These are phyloP conservation scores for Mortierella sp. DNA, from an alignment of 371 early-diverging fungal genomes.

Conservation along the genomic window DNA sequence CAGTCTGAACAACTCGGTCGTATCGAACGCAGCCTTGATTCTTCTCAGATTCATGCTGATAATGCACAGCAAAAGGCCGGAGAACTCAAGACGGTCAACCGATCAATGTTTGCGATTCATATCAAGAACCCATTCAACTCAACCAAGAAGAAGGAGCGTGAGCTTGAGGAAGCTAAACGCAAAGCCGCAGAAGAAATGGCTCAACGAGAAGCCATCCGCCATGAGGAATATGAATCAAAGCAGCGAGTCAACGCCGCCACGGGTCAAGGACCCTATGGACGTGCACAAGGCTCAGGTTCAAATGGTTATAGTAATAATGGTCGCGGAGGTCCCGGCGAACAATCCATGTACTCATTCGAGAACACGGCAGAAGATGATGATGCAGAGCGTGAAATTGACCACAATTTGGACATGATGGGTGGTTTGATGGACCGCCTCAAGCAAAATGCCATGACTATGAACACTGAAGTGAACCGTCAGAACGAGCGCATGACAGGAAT, in stretches of 20 bases:
- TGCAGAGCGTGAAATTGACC: conserved; percentile 86
- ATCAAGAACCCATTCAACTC: conserved; percentile 77
- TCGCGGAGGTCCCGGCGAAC: conserved; percentile 69
- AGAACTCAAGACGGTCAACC: conserved; percentile 83
- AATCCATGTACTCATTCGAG: conserved; percentile 74
- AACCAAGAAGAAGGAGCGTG: conserved; percentile 67
- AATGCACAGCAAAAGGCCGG: conserved; percentile 78
- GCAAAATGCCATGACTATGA: conserved; percentile 82
- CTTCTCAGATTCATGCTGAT: conserved; percentile 79
- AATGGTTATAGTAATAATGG: conserved; percentile 58
- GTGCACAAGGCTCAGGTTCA: conserved; percentile 49
- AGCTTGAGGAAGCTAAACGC: conserved; percentile 63
- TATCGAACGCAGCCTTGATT: conserved; percentile 79
- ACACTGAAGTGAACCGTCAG: conserved; percentile 81
- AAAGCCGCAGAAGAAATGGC: conserved; percentile 62
- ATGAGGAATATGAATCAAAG: conserved; percentile 63
- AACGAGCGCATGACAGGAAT: conserved; percentile 62
- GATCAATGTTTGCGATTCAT: conserved; percentile 82
- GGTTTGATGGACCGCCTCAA: conserved; percentile 74
- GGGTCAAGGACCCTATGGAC: conserved; percentile 60
- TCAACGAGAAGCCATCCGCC: conserved; percentile 59
- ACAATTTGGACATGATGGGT: conserved; percentile 78
- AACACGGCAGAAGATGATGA: conserved; percentile 75
- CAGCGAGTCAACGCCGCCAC: conserved; percentile 67
- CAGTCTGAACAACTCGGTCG: conserved; percentile 82